Evolutionary conservation across 1,139 yeast genomes (phyloP), one percentile per base, ranked within the genome.

Genomic region (Zhuliangozyma parablackwelliae): DNA sequence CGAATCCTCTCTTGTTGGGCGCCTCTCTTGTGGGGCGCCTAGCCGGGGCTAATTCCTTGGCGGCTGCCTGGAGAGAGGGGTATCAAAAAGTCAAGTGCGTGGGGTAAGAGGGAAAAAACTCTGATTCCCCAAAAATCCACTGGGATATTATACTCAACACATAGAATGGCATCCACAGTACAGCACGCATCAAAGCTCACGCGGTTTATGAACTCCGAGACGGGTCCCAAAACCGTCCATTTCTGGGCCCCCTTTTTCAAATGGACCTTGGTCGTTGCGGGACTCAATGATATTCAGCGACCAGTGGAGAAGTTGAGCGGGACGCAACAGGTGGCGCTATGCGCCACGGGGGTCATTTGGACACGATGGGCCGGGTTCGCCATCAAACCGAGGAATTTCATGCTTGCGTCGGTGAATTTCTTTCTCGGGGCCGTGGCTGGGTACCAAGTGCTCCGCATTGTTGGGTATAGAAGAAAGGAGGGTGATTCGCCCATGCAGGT

Each of bases 321-420:
- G 40, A 83, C 96, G 24, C 98, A 92, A 62, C 96, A 87, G 59
- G 59, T 84, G 44, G 96, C 98, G 1, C 72, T 92, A 42, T 75
- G 86, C 51, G 92, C 92, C 34, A 92, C 98, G 1, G 98, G 97
- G 40, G 80, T 78, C 38, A 89, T 92, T 53, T 92, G 98, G 98
- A 92, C 98, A 32, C 80, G 98, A 60, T 92, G 98, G 98, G 90
- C 97, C 26, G 76, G 75, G 2, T 78, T 89, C 62, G 94, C 89
- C 45, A 92, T 92, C 57, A 80, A 70, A 51, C 98, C 98, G 37
- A 83, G 86, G 64, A 92, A 92, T 66, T 72, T 75, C 49, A 69
- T 92, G 43, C 73, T 92, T 50, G 98, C 97, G 5, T 80, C 94
- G 26, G 98, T 92, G 42, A 92, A 92, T 66, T 88, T 89, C 72